Base-by-base conservation (phyloP, 306 rosid genomes). In the Dalbergia cochinchinensis region DNA sequence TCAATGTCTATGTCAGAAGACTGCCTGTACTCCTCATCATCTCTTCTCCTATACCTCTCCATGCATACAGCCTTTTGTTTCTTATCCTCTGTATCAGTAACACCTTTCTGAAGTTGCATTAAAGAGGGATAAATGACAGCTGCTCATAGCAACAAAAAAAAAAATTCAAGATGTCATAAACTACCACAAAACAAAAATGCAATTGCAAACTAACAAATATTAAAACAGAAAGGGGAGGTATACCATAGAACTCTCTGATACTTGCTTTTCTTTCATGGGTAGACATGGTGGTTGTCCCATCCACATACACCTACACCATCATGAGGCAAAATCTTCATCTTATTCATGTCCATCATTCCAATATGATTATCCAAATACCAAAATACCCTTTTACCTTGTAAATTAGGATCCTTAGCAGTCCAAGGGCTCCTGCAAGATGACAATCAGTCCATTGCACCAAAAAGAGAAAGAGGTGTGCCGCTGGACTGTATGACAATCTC, bases 181-280 rank as follows among this genome's bases (percentile, higher is more conserved):
- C 67, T 41, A 63, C 45, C 72, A 31, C 53, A 15, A 41, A n/a
- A 45, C 33, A 7, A 62, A 70, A 67, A 83, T 54, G 60, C 60
- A 54, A 16, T 3, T 12, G 62, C 47, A 80, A 77, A 71, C 50
- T 34, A 45, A 12, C 12, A 12, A 4, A 50, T 5, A 2, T 20
- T n/a, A 31, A 42, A 35, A 44, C 11, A 59, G 37, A 67, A 54
- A 61, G 41, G 54, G 10, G 11, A 53, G 61, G 39, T 71, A 73
- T 92, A 94, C 99, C 99, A 94, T 94, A 92, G 89, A 94, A 94
- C 76, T 94, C 99, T 84, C 99, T 91, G 61, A 94, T 85, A 81
- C 97, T 92, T 73, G 99, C 98, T 90, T 89, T 94, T 74, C 96
- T 87, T 86, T 94, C 99, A 78, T 92, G 94, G 26, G 97, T 94